Base-by-base conservation (phyloP, 1,284 basidiomycete genomes). In the Tilletia horrida region DNA sequence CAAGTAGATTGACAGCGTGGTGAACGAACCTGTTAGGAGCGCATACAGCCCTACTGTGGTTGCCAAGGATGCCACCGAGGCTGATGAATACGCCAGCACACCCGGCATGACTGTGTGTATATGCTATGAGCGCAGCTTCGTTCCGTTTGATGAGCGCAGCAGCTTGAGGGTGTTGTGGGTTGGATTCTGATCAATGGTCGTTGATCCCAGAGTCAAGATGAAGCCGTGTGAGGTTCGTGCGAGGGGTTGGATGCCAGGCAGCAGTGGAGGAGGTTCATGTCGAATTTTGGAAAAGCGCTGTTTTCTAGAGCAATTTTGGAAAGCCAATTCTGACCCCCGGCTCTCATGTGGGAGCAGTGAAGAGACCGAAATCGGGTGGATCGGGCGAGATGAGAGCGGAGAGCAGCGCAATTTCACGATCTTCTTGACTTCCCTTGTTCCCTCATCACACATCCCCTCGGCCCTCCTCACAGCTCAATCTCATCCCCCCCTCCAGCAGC, bases 1-100 rank as follows among this genome's bases (percentile, higher is more conserved):
- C 27, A n/a, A n/a, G n/a, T n/a, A n/a, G n/a, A n/a, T 7, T 8
- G 25, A 18, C 25, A 40, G 14, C n/a, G 18, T n/a, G 55, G 27
- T 4, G 27, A 27, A 47, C 73, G 43, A 63, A 74, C 73, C 73
- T 45, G 73, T 71, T 3, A 74, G 65, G 61, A 74, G 71, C 69
- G 72, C 72, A 57, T 74, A 74, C 62, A 74, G 62, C 14, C 73
- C 73, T 0, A 74, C 8, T 14, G 55, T 59, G 55, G 55, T 59
- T 25, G 55, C 55, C 29, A 59, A 27, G 7, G 55, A 59, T 25
- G 25, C 55, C 25, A 40, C 55, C 13, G 55, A 59, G 29, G 55
- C 55, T 35, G 55, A 25, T 18, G 27, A 29, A 27, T 59, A 59
- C 14, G 55, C 23, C 13, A 31, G 7, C 3, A 18, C 27, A 29